These are phyloP conservation scores for Penicillium dipodomyicola DNA, from an alignment of 495 filamentous ascomycete genomes.

Conservation along the genomic window DNA sequence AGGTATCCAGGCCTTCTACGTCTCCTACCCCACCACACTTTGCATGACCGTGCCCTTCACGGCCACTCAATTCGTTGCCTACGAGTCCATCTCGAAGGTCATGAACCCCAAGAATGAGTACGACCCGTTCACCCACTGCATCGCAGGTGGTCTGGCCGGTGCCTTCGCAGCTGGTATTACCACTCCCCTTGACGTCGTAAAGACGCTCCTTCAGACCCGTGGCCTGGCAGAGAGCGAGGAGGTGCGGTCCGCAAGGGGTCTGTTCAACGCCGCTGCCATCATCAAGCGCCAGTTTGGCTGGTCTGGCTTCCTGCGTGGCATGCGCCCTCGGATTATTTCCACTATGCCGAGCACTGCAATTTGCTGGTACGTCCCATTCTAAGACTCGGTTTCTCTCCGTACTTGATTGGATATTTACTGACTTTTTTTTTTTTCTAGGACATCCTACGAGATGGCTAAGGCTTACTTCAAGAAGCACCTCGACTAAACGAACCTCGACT, in stretches of 20 bases:
- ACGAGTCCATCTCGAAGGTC: conserved; percentile 91
- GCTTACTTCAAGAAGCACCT: conserved; percentile 60
- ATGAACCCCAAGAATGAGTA: conserved; percentile 84
- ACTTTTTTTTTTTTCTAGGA: conserved; percentile 43
- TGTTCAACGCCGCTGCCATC: conserved; percentile 76
- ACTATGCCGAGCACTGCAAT: conserved; percentile 99
- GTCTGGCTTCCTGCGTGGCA: conserved; percentile 85
- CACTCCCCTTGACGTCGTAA: conserved; percentile 95
- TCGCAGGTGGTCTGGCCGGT: conserved; percentile 87
- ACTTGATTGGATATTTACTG: conserved; percentile 15
- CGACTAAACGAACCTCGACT: conserved; percentile 22
- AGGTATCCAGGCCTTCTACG: conserved; percentile 90
- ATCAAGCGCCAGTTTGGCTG: conserved; percentile 82
- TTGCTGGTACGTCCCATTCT: conserved; percentile 74
- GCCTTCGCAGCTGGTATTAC: conserved; percentile 91
- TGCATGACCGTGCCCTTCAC: conserved; percentile 99
- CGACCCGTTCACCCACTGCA: conserved; percentile 88
- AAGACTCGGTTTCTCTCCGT: not conserved
- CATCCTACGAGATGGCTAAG: conserved; percentile 78
- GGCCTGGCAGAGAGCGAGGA: conserved; percentile 78
- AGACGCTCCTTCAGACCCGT: conserved; percentile 92
- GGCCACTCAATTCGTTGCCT: conserved; percentile 91
- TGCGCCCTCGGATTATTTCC: conserved; percentile 87
- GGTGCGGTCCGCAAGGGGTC: conserved; percentile 78
- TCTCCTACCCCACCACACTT: conserved; percentile 96